These are phyloP conservation scores for Recurvomyces mirabilis DNA, from an alignment of 495 filamentous ascomycete species.

Conservation along the genomic window DNA sequence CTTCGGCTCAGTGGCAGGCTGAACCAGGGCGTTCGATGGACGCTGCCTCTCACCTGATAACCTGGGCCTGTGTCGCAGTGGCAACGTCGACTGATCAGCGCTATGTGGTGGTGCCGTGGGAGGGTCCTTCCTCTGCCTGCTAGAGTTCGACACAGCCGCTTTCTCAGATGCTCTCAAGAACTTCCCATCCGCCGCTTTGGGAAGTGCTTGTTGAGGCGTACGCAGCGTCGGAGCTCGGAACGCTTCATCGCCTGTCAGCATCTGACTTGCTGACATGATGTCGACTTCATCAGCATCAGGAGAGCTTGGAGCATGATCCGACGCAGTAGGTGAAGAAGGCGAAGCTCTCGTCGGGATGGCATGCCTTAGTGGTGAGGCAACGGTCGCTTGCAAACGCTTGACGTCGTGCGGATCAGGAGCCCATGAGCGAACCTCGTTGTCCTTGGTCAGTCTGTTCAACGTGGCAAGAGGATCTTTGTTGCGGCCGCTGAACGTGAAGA, in stretches of 20 bases:
- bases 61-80: background rate
- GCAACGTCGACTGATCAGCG: no score
- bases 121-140: no score
- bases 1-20: slow-evolving; percentile 35
- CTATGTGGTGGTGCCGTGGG: background rate
- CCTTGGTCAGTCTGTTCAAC: slow-evolving; percentile 62
- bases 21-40: no score
- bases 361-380: slow-evolving; percentile 8
- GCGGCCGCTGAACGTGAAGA: slow-evolving; percentile 87
- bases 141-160: slow-evolving; percentile 4
- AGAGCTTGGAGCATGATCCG: slow-evolving; percentile 8
- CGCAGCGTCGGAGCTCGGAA: slow-evolving; percentile 54
- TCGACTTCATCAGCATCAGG: background rate
- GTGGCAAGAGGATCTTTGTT: slow-evolving; percentile 77
- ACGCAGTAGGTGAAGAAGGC: slow-evolving; percentile 6
- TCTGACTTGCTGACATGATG: slow-evolving; percentile 76
- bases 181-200: slow-evolving; percentile 17
- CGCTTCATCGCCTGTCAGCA: slow-evolving; percentile 73
- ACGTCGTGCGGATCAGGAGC: background rate
- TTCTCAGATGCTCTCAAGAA: slow-evolving; percentile 21
- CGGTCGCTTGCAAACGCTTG: no score
- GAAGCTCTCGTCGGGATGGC: slow-evolving; percentile 10
- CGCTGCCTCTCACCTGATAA: background rate
- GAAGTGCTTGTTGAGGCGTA: background rate
- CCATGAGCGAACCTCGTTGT: slow-evolving; percentile 28